Percentiles rank a stretch among this genome's conserved stretches.
Evolutionary conservation across 208 protist species (phyloP).

Genomic region (Phytomonas francai): DNA sequence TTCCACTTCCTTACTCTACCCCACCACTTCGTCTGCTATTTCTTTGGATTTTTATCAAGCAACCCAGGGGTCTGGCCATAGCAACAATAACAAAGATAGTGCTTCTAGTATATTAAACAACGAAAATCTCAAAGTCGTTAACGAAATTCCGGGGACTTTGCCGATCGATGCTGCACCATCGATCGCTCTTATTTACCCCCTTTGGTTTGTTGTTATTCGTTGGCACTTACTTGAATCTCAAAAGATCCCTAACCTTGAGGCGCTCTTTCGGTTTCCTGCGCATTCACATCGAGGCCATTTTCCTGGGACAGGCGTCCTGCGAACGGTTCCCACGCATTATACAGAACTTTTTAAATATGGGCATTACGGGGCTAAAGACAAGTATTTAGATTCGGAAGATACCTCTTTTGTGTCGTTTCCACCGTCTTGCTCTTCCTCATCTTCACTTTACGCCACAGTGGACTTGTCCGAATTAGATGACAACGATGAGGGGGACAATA

Average conservation of each 20-base stretch:
- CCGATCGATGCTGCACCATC: slow-evolving; percentile 1
- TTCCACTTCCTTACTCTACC: background rate
- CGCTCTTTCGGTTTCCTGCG: background rate
- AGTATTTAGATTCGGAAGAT: background rate
- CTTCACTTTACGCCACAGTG: background rate
- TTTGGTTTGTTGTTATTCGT: background rate
- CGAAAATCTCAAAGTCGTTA: background rate
- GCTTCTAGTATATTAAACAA: slow-evolving; percentile 1
- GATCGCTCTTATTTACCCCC: slow-evolving; percentile 2
- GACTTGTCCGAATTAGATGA: background rate
- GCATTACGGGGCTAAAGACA: background rate
- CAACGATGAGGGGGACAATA: background rate
- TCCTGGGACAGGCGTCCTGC: background rate
- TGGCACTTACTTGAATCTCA: background rate
- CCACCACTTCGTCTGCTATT: background rate
- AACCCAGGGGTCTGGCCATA: background rate
- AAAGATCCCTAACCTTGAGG: background rate
- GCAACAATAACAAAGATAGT: slow-evolving; percentile 6
- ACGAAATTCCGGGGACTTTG: background rate
- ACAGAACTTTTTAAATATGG: background rate
- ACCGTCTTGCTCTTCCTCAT: background rate
- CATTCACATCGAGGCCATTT: background rate
- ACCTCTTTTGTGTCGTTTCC: background rate
- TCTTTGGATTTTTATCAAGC: background rate
- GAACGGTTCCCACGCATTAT: background rate